phyloP scores from a whole-genome alignment of 306 rosid species.

The Ochetophila trinervis region DNA sequence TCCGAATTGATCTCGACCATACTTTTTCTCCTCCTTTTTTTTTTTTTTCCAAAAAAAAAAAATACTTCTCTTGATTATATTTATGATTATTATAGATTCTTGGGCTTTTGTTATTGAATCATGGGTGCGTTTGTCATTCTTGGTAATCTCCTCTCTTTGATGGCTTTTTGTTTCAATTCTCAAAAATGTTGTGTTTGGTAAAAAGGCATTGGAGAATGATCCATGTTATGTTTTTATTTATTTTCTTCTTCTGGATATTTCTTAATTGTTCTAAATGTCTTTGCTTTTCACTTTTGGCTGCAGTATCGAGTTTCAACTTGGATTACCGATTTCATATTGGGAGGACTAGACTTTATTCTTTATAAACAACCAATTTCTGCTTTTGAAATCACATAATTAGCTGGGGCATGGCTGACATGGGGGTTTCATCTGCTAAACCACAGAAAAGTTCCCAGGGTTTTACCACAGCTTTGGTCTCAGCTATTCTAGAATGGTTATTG shows the following conservation, averaged over 20 bases:
- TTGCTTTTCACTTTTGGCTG: constrained; percentile 15
- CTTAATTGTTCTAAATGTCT: constrained; percentile 15
- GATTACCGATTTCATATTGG: constrained; percentile 26
- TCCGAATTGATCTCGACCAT: background rate
- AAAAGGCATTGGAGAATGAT: background rate
- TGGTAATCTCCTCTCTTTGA: too few species aligned
- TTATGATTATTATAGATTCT: too few species aligned
- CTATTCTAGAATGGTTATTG: constrained; percentile 82
- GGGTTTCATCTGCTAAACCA: constrained; percentile 34
- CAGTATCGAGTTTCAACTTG: constrained; percentile 38
- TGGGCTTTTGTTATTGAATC: too few species aligned
- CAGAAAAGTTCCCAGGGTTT: constrained; percentile 24
- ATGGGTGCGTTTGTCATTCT: too few species aligned
- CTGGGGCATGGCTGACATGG: constrained; percentile 38
- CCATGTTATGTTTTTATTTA: too few species aligned
- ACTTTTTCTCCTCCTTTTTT: background rate
- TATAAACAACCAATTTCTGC: constrained; percentile 25
- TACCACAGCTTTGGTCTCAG: constrained; percentile 46
- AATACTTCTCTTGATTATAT: too few species aligned
- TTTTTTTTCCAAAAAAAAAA: too few species aligned
- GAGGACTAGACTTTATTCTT: constrained; percentile 35
- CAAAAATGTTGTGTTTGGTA: too few species aligned
- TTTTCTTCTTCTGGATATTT: constrained; percentile 6
- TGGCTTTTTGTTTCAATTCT: too few species aligned
- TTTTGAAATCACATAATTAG: constrained; percentile 23